phyloP scores from a whole-genome alignment of 441 rosid species.

The Erodium chrysanthum region DNA sequence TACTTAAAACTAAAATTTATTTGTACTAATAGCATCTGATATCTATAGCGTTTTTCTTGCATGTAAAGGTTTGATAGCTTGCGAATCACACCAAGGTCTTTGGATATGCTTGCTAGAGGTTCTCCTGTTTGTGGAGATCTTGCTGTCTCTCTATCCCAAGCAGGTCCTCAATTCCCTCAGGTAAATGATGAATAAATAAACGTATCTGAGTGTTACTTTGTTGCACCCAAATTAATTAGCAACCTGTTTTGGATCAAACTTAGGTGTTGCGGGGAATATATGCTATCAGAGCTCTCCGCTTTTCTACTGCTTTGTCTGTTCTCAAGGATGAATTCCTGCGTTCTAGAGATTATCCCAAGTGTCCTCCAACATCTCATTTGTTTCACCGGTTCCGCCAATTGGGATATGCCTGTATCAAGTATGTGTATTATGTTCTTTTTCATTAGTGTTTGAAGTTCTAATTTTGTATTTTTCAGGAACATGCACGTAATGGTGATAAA shows the following conservation, averaged over 20 bases:
- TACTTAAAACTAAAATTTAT: background rate
- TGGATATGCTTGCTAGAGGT: constrained; percentile 80
- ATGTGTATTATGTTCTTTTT: constrained; percentile 22
- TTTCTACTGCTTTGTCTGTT: constrained; percentile 83
- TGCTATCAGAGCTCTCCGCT: constrained; percentile 87
- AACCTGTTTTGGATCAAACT: constrained; percentile 18
- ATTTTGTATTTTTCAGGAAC: background rate
- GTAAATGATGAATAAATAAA: constrained; percentile 29
- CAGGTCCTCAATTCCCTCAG: constrained; percentile 98
- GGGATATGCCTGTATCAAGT: constrained; percentile 97
- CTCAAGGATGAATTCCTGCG: constrained; percentile 91
- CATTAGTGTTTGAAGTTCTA: background rate
- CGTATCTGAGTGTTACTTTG: background rate
- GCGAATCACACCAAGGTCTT: constrained; percentile 89
- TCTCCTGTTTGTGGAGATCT: constrained; percentile 95
- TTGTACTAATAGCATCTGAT: constrained; percentile 26
- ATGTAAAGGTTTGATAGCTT: constrained; percentile 83
- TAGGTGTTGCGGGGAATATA: constrained; percentile 83
- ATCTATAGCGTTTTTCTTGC: constrained; percentile 18
- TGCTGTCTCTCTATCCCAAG: constrained; percentile 91
- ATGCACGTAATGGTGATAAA: background rate
- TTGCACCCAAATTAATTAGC: constrained; percentile 22
- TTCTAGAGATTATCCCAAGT: constrained; percentile 96
- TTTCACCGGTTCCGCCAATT: constrained; percentile 88
- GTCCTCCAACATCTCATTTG: constrained; percentile 85